A percentile compares a stretch with the other conserved stretches of the same genome.
Evolutionary conservation across 2,329 filamentous ascomycete genomes (phyloP).

Genomic region (Taxawa tesnikishii): DNA sequence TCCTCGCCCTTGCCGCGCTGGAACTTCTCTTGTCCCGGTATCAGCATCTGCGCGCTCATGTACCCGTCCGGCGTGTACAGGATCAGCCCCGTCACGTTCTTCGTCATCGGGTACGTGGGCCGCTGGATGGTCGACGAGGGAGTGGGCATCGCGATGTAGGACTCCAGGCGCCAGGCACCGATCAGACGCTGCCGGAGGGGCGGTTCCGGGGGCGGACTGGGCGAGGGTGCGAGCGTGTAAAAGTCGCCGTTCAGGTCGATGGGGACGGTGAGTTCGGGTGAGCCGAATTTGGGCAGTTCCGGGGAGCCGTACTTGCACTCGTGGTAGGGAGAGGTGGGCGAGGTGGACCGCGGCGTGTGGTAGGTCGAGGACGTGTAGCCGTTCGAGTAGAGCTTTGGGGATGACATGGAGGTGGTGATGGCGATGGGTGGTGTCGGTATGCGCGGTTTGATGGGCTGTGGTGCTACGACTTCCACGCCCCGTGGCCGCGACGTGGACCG

Average conservation of each 20-base stretch:
- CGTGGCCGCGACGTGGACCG: slow-evolving; percentile 14
- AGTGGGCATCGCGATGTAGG: slow-evolving; percentile 25
- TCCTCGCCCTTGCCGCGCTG: slow-evolving; percentile 24
- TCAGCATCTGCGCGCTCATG: slow-evolving; percentile 20
- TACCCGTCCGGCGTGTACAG: slow-evolving; percentile 21
- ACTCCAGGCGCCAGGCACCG: slow-evolving; percentile 24
- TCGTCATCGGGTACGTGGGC: slow-evolving; percentile 18
- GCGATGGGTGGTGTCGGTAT: background rate
- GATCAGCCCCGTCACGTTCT: slow-evolving; percentile 17
- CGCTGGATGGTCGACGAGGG: slow-evolving; percentile 19
- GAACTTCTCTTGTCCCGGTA: slow-evolving; percentile 20
- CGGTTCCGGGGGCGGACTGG: slow-evolving; percentile 14
- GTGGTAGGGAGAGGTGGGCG: slow-evolving; percentile 2
- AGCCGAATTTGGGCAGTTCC: background rate
- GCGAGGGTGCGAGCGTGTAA: slow-evolving; percentile 16
- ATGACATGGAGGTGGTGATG: background rate
- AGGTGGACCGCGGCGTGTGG: background rate
- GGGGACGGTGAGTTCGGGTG: background rate
- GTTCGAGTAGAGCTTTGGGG: no score
- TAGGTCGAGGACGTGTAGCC: no score
- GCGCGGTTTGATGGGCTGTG: slow-evolving; percentile 5
- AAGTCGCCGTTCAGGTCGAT: slow-evolving; percentile 19
- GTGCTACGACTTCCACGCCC: slow-evolving; percentile 5
- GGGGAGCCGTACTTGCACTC: slow-evolving; percentile 7
- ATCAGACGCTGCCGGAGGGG: slow-evolving; percentile 20